These are phyloP conservation scores for Pouteria campechiana DNA, from an alignment of 179 eudicot species.

Conservation along the genomic window DNA sequence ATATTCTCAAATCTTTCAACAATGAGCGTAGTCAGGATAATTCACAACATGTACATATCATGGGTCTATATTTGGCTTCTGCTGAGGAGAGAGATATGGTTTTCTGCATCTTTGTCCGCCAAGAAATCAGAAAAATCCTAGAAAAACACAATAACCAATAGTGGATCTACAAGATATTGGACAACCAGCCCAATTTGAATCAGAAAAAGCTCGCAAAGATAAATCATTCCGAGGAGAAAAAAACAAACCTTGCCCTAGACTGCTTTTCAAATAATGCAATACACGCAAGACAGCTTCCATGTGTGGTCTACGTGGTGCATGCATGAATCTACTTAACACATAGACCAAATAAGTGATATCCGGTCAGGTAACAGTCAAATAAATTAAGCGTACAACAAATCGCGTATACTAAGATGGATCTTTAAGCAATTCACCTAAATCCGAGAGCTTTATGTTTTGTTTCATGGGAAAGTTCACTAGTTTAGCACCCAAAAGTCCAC, in stretches of 20 bases:
- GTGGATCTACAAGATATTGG: too few relatives aligned
- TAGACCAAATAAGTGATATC: neutral
- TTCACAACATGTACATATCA: neutral
- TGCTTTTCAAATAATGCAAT: neutral
- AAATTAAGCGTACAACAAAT: too few relatives aligned
- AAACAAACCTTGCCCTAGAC: neutral
- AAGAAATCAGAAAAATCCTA: too few relatives aligned
- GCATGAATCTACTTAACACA: neutral
- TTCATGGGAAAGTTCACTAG: neutral
- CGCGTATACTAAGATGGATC: too few relatives aligned
- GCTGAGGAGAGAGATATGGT: constrained; percentile 5
- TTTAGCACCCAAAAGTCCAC: neutral
- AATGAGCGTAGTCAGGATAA: neutral
- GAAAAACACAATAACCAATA: too few relatives aligned
- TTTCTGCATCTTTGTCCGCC: constrained; percentile 2
- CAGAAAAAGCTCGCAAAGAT: too few relatives aligned
- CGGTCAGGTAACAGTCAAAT: too few relatives aligned
- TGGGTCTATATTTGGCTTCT: constrained; percentile 1
- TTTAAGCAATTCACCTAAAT: too few relatives aligned
- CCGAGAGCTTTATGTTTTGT: neutral
- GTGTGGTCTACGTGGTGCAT: neutral
- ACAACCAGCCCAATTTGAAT: too few relatives aligned
- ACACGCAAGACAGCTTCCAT: neutral
- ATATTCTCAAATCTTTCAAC: too few relatives aligned
- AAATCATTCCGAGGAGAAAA: neutral